These are phyloP conservation scores for Ophiostoma sp. DNA, from an alignment of 2,329 filamentous ascomycete species.

Conservation along the genomic window DNA sequence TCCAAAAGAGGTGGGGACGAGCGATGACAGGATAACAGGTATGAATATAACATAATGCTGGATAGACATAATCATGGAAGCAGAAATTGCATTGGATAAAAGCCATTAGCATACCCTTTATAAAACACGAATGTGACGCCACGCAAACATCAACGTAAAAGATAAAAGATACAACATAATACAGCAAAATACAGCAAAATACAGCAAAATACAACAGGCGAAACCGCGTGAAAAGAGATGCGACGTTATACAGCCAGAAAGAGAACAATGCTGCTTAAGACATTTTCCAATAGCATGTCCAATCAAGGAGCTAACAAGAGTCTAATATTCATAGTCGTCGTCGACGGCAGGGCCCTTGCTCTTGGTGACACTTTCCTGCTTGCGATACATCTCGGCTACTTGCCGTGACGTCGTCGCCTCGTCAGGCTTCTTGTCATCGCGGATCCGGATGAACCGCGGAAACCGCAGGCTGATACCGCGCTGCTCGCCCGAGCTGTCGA, in stretches of 20 bases:
- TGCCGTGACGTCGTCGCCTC: slow-evolving; percentile 77
- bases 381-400: slow-evolving; percentile 94
- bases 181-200: background rate
- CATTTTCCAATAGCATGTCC: no score
- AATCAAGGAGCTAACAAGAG: no score
- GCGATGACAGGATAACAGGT: no score
- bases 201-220: background rate
- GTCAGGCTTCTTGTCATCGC: slow-evolving; percentile 94
- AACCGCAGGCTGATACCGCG: slow-evolving; percentile 86
- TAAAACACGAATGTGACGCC: background rate
- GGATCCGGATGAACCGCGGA: slow-evolving; percentile 82
- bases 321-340: slow-evolving; percentile 94
- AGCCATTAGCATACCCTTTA: background rate
- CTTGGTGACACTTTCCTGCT: slow-evolving; percentile 85
- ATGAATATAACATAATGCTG: background rate
- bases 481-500: slow-evolving; percentile 54
- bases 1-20: background rate
- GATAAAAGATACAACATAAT: background rate
- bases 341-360: slow-evolving; percentile 81
- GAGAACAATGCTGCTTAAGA: no score
- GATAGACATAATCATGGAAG: background rate
- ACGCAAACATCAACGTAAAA: background rate
- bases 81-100: background rate
- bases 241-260: no score
- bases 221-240: no score